phyloP scores from a whole-genome alignment of 495 filamentous ascomycete species.

The Penicillium argentinense region DNA sequence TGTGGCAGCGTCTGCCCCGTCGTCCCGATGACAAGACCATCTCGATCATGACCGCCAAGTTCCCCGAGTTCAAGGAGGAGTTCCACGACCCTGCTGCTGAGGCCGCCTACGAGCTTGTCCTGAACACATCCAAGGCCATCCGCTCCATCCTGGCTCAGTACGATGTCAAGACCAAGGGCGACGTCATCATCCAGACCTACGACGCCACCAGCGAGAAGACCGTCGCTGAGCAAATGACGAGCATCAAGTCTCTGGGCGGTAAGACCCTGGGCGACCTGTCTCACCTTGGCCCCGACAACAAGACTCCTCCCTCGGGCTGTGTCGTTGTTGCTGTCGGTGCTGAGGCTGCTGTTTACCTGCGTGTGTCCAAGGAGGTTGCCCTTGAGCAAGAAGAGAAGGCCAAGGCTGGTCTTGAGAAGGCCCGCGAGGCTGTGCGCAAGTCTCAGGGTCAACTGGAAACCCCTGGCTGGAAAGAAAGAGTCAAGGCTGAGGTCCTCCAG shows the following conservation, averaged over 20 bases:
- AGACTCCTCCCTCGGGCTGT: slow-evolving; percentile 62
- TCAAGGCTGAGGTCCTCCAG: slow-evolving; percentile 56
- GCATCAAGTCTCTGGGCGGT: slow-evolving; percentile 64
- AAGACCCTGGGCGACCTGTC: slow-evolving; percentile 58
- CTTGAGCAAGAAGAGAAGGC: slow-evolving; percentile 65
- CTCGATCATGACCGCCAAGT: slow-evolving; percentile 67
- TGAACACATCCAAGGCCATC: slow-evolving; percentile 56
- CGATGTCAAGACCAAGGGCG: slow-evolving; percentile 57
- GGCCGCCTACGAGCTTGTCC: slow-evolving; percentile 64
- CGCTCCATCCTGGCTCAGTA: slow-evolving; percentile 58
- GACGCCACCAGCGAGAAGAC: slow-evolving; percentile 55
- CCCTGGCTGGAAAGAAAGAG: slow-evolving; percentile 46
- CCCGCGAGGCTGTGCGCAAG: slow-evolving; percentile 34
- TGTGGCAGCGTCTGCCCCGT: slow-evolving; percentile 77
- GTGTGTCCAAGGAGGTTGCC: slow-evolving; percentile 68
- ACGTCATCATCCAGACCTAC: slow-evolving; percentile 60
- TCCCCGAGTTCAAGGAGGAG: slow-evolving; percentile 55
- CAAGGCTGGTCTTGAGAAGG: slow-evolving; percentile 48
- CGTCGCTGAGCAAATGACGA: slow-evolving; percentile 54
- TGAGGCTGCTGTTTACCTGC: slow-evolving; percentile 66
- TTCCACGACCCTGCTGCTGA: slow-evolving; percentile 60
- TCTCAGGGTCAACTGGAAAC: slow-evolving; percentile 35
- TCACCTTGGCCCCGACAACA: slow-evolving; percentile 44
- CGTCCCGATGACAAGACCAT: slow-evolving; percentile 59
- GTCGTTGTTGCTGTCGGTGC: slow-evolving; percentile 68